Conservation (phyloP, 1,284 basidiomycete genomes). For the Hortiboletus rubellus region DNA sequence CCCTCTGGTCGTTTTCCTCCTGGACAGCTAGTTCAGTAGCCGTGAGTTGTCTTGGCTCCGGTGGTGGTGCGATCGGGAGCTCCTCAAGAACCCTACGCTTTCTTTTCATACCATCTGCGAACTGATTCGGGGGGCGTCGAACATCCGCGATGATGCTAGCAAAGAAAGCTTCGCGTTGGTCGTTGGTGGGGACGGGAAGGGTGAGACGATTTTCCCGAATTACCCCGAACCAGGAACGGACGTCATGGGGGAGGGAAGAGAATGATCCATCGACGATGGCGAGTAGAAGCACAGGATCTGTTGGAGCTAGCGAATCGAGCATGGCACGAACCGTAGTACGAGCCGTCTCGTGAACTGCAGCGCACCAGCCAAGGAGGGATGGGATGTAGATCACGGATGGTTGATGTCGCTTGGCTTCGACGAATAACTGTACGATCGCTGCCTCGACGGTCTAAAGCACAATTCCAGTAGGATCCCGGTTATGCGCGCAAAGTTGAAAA, state of each 20-base stretch:
- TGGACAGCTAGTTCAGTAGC: conserved; percentile 84
- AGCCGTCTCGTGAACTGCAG: conserved; percentile 82
- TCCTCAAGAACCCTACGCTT: conserved; percentile 84
- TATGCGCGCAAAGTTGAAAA: conserved; percentile 7
- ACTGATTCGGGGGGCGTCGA: conserved; percentile 78
- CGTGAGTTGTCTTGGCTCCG: conserved; percentile 83
- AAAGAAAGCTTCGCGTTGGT: conserved; percentile 81
- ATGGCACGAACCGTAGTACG: conserved; percentile 86
- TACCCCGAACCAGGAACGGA: conserved; percentile 90
- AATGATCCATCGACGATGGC: conserved; percentile 84
- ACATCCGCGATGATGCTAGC: conserved; percentile 68
- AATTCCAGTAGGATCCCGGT: background rate
- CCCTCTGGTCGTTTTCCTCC: conserved; percentile 76
- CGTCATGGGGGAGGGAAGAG: conserved; percentile 74
- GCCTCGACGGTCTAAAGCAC: conserved; percentile 79
- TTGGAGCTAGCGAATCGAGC: conserved; percentile 87
- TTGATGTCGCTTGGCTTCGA: conserved; percentile 97
- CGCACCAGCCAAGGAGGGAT: conserved; percentile 84
- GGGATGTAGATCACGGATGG: conserved; percentile 97
- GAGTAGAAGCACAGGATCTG: conserved; percentile 90
- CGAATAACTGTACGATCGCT: conserved; percentile 93
- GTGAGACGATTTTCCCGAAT: conserved; percentile 74
- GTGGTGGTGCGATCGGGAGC: conserved; percentile 86
- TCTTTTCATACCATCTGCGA: conserved; percentile 87
- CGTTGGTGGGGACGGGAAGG: conserved; percentile 51